These are phyloP conservation scores for Teratosphaeria viscida DNA, from an alignment of 2,329 filamentous ascomycete species.

Conservation along the genomic window DNA sequence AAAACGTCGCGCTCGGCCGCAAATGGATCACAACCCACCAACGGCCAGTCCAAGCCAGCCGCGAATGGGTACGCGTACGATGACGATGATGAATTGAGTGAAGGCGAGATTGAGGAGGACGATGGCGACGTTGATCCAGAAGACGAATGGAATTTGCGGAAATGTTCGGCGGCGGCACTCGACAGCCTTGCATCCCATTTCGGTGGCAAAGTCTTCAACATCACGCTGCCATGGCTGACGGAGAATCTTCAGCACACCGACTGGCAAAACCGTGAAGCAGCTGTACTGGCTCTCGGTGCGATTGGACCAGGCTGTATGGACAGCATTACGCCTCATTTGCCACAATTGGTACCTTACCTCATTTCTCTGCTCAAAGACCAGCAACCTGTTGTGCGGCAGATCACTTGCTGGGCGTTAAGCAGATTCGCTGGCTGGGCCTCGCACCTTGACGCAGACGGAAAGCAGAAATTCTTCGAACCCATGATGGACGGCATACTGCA, in stretches of 20 bases:
- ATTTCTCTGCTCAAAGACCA: constrained; percentile 73
- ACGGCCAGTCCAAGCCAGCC: constrained; percentile 41
- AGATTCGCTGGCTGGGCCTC: constrained; percentile 91
- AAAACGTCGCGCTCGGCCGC: constrained; percentile 40
- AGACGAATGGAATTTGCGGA: constrained; percentile 87
- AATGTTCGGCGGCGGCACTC: constrained; percentile 90
- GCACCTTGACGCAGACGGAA: constrained; percentile 56
- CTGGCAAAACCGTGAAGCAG: constrained; percentile 88
- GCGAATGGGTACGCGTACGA: constrained; percentile 25
- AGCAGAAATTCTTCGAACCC: constrained; percentile 74
- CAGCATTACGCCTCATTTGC: constrained; percentile 80
- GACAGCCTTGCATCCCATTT: constrained; percentile 92
- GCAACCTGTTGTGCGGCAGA: constrained; percentile 87
- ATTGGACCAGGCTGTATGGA: constrained; percentile 92
- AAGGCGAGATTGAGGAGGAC: constrained; percentile 71
- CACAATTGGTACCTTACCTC: constrained; percentile 81
- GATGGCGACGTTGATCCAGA: constrained; percentile 65
- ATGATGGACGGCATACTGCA: constrained; percentile 94
- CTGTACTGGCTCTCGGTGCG: constrained; percentile 85
- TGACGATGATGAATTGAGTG: constrained; percentile 74
- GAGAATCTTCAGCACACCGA: constrained; percentile 78
- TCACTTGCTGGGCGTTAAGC: constrained; percentile 95
- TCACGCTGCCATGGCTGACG: constrained; percentile 85
- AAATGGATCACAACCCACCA: constrained; percentile 42
- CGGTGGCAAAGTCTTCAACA: constrained; percentile 74